These are phyloP conservation scores for Exophiala sp. DNA, from an alignment of 2,329 filamentous ascomycete species.

Conservation along the genomic window DNA sequence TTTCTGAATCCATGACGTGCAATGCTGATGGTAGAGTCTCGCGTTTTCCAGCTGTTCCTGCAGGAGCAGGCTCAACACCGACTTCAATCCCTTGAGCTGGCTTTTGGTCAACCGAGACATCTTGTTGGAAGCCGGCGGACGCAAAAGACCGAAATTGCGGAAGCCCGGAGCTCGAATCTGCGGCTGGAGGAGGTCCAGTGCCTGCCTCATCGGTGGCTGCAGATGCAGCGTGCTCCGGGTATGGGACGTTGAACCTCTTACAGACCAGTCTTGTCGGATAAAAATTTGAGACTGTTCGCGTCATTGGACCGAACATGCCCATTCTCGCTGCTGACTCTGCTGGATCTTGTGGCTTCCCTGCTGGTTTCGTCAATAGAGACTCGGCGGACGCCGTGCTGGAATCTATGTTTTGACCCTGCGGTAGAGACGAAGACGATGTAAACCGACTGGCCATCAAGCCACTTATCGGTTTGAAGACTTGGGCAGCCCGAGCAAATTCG, in stretches of 20 bases:
- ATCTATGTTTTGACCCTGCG: slow-evolving; percentile 29
- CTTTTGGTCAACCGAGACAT: slow-evolving; percentile 1
- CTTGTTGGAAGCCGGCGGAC: slow-evolving; percentile 34
- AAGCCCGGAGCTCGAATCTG: slow-evolving; percentile 3
- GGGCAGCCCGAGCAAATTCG: slow-evolving; percentile 70
- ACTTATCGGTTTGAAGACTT: slow-evolving; percentile 87
- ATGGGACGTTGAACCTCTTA: slow-evolving; percentile 88
- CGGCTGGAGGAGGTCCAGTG: slow-evolving; percentile 3
- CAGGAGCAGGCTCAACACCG: not conserved
- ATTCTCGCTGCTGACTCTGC: slow-evolving; percentile 82
- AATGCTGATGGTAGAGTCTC: slow-evolving; percentile 5
- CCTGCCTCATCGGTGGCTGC: slow-evolving; percentile 34
- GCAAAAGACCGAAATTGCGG: slow-evolving; percentile 28
- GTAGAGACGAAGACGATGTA: slow-evolving; percentile 62
- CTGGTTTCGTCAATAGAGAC: slow-evolving; percentile 46
- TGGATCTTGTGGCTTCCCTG: slow-evolving; percentile 62
- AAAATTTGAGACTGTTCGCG: slow-evolving; percentile 67
- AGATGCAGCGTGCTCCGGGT: slow-evolving; percentile 46
- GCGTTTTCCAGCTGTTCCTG: slow-evolving; percentile 1
- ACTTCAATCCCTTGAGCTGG: not conserved
- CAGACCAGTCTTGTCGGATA: slow-evolving; percentile 81
- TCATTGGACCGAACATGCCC: slow-evolving; percentile 91
- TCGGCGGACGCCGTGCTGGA: slow-evolving; percentile 14
- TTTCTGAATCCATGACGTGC: slow-evolving; percentile 62
- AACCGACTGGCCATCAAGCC: slow-evolving; percentile 93